These are phyloP conservation scores for Boletales sp. DNA, from an alignment of 768 basidiomycete species.

Conservation along the genomic window DNA sequence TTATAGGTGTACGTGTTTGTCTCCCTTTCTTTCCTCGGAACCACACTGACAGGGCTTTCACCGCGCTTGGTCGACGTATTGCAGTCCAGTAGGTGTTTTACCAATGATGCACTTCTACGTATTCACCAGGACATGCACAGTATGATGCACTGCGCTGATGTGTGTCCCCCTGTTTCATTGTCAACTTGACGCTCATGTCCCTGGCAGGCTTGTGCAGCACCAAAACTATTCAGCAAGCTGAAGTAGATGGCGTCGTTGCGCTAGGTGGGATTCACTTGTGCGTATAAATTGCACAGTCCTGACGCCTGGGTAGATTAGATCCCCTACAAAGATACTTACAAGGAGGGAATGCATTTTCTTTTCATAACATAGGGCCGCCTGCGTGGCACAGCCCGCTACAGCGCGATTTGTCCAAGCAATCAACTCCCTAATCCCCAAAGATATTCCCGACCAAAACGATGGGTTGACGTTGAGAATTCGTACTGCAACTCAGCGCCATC, in stretches of 20 bases:
- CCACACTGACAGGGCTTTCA: conserved; percentile 7
- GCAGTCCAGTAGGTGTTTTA: conserved; percentile 63
- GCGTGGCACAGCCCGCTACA: too few species aligned
- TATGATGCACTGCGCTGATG: conserved; percentile 93
- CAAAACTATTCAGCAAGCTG: conserved; percentile 81
- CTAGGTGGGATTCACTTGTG: conserved; percentile 14
- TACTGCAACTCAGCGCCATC: too few species aligned
- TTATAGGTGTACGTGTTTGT: conserved; percentile 23
- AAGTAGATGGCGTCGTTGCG: conserved; percentile 17
- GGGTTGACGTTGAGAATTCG: too few species aligned
- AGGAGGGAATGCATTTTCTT: conserved; percentile 11
- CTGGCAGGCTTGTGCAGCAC: conserved; percentile 53
- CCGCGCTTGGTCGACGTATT: not conserved
- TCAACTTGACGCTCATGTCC: conserved; percentile 2
- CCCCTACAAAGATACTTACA: not conserved
- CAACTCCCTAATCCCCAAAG: too few species aligned
- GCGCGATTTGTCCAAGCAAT: too few species aligned
- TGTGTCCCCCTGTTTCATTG: conserved; percentile 36
- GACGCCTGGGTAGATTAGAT: conserved; percentile 14
- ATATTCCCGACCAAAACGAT: too few species aligned
- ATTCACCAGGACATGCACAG: conserved; percentile 33
- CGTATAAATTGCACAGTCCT: not conserved
- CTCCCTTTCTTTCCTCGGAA: not conserved
- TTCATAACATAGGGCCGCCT: not conserved
- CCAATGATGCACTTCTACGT: not conserved